Percentiles rank a stretch among this genome's conserved stretches.
phyloP scores from a whole-genome alignment of 2,329 filamentous ascomycete species.

The Chaetomiaceae sp. region DNA sequence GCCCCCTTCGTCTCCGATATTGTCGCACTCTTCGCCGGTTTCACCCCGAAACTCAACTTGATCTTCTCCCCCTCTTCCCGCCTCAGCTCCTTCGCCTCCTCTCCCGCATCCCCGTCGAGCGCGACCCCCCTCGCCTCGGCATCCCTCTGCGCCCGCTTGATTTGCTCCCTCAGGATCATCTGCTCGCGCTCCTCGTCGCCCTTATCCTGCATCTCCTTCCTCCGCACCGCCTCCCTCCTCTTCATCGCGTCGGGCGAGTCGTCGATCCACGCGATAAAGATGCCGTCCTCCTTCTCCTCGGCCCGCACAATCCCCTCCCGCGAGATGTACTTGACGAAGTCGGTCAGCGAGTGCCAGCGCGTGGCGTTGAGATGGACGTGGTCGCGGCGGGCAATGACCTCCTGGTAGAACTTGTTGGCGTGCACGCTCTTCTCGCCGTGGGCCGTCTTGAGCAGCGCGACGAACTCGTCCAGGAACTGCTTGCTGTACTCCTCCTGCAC shows the following conservation, averaged over 20 bases:
- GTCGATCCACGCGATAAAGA: conserved; percentile 88
- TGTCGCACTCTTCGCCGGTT: conserved; percentile 25
- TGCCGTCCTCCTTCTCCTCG: conserved; percentile 79
- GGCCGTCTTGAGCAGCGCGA: conserved; percentile 68
- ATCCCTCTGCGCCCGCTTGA: conserved; percentile 65
- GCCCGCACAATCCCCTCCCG: conserved; percentile 83
- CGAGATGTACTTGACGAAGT: conserved; percentile 84
- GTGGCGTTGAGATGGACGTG: conserved; percentile 95
- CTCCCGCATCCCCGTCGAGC: conserved; percentile 29
- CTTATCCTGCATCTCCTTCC: conserved; percentile 81
- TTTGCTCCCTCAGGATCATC: conserved; percentile 75
- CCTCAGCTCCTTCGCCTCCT: conserved; percentile 44
- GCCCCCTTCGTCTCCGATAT: conserved; percentile 2
- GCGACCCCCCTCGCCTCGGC: conserved; percentile 41
- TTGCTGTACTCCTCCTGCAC: conserved; percentile 80
- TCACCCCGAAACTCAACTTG: conserved; percentile 60
- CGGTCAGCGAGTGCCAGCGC: conserved; percentile 79
- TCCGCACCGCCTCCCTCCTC: conserved; percentile 72
- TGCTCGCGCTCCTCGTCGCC: conserved; percentile 89
- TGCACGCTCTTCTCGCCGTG: conserved; percentile 89
- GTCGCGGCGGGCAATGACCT: conserved; percentile 81
- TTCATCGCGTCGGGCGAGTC: conserved; percentile 80
- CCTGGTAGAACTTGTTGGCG: conserved; percentile 91
- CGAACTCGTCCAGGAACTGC: conserved; percentile 78
- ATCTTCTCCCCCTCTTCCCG: conserved; percentile 71